Base-by-base conservation (phyloP, 148 eudicot genomes). In the Suaeda aralocaspica region DNA sequence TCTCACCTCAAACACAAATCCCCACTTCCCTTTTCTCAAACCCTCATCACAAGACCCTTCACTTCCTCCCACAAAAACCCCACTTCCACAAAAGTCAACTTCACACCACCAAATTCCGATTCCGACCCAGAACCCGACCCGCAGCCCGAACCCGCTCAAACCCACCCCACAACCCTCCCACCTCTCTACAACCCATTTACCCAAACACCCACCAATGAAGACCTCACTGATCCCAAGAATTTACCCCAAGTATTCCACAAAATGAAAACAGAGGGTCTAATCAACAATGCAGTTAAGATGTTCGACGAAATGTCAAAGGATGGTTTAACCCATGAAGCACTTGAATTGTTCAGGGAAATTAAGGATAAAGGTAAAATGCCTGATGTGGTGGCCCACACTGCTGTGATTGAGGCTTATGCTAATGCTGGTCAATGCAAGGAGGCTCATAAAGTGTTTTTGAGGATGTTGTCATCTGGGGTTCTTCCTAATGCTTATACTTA, bases 261-360 rank as follows among this genome's bases (percentile, higher is more conserved):
- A 50, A 84, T 91, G 61, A 76, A 90, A 9, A 66, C 67, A 0
- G 92, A 82, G 3, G 97, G 97, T 15, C 61, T 89, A 39, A 69
- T 81, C 52, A 78, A 84, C 59, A 72, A 72, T 74, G 97, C 97
- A 73, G 95, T 75, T 69, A 91, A 89, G 90, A 89, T 91, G 97
- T 91, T 91, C 83, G 97, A 91, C 77, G 92, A 76, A 80, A 87
- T 91, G 95, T 91, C 90, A 1, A 87, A 87, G 55, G 84, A 89
- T 41, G 95, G 95, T 0, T 67, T 91, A 30, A 91, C 94, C 68
- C 90, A 88, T 66, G 94, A 91, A 50, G 91, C 96, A 1, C 33
- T 88, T 33, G 89, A 88, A 15, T 57, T 91, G 41, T 86, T 91
- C 53, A 70, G 80, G 44, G 73, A 76, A 70, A 82, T 91, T 50